A percentile compares a stretch with the other conserved stretches of the same genome.
phyloP scores from a whole-genome alignment of 306 rosid genomes.

The Acacia acuminata region DNA sequence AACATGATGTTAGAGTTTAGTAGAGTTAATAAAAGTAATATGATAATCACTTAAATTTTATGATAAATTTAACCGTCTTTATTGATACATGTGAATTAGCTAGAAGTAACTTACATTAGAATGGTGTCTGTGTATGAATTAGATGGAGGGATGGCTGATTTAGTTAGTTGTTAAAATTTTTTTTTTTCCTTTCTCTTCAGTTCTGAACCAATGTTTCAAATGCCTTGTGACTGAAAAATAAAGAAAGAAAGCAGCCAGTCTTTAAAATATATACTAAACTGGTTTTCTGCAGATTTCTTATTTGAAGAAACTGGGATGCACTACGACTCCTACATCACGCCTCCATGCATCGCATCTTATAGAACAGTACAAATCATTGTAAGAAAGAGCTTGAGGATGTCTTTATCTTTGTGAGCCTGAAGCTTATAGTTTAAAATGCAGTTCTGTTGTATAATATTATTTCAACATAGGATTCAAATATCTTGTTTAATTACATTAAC shows the following conservation, averaged over 20 bases:
- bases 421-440: not conserved
- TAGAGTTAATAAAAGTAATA: no score
- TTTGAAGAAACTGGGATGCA: constrained; percentile 86
- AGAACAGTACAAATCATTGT: constrained; percentile 88
- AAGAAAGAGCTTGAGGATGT: constrained; percentile 2
- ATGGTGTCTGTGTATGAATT: not conserved
- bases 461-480: not conserved
- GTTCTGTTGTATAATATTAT: not conserved
- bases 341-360: constrained; percentile 92
- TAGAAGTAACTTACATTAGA: no score
- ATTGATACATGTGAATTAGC: no score
- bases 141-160: not conserved
- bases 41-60: no score
- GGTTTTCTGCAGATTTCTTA: constrained; percentile 68
- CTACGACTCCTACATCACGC: constrained; percentile 72
- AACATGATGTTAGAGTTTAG: no score
- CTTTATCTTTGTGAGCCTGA: not conserved
- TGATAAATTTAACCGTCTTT: no score
- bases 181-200: not conserved
- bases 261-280: not conserved
- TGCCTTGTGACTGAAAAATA: not conserved
- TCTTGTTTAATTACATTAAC: not conserved
- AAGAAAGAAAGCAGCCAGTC: not conserved
- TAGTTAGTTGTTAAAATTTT: no score
- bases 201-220: not conserved